phyloP scores from a whole-genome alignment of 257 asterid species.

The Catharanthus roseus region DNA sequence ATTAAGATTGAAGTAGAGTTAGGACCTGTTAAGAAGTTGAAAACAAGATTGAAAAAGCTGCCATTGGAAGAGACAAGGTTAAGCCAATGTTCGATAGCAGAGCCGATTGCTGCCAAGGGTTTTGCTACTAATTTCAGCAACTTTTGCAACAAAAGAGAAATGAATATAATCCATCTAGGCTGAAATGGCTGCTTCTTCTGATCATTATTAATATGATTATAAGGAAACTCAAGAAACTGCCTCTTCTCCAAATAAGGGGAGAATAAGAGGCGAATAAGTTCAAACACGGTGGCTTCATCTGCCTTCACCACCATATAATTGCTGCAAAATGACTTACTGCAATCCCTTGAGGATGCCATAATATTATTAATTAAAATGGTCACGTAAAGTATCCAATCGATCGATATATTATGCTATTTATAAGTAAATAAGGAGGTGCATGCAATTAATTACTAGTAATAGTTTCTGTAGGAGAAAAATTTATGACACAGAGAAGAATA shows the following conservation, averaged over 20 bases:
- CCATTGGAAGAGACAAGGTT: background rate
- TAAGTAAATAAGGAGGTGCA: no score
- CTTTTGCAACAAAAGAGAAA: background rate
- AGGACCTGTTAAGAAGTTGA: constrained; percentile 1
- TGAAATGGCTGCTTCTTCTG: background rate
- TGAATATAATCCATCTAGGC: background rate
- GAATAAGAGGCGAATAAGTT: constrained; percentile 15
- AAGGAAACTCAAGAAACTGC: background rate
- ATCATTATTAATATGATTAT: no score
- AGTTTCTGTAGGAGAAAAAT: no score
- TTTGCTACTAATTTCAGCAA: background rate
- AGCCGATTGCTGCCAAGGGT: background rate
- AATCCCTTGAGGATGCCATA: background rate
- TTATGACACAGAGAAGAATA: no score
- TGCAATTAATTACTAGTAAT: no score
- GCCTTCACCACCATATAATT: constrained; percentile 16
- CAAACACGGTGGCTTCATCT: constrained; percentile 9
- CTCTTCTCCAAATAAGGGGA: constrained; percentile 5
- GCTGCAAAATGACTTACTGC: constrained; percentile 1
- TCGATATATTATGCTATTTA: no score
- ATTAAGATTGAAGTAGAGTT: background rate
- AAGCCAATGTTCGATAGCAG: constrained; percentile 6
- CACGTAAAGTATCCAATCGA: no score
- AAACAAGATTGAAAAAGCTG: constrained; percentile 2
- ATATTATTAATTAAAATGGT: no score